Base-by-base conservation (phyloP, 192 early-diverging fungal genomes). In the Rhizophagus sp. region DNA sequence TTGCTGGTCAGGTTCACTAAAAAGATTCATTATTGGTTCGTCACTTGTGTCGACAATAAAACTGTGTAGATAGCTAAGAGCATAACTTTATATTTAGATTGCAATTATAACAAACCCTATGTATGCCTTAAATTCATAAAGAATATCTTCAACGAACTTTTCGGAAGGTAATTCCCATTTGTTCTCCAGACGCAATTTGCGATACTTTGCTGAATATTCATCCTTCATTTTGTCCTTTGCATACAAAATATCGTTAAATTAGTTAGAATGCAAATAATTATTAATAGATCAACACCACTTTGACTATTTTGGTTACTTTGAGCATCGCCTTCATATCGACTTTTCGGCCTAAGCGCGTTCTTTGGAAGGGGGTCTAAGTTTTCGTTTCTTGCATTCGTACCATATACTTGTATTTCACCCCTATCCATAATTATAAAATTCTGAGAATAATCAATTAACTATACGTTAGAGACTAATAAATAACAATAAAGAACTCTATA, bases 31-130 rank as follows among this genome's bases (percentile, higher is more conserved):
- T 1, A 72, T 44, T 1, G 19, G 24, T 44, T 33, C 13, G 13
- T 72, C 22, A 19, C 70, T 72, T 24, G 41, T 72, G 5, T 72
- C 70, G 19, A 72, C 19, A 2, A 72, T 72, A 34, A 72, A 72
- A 47, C 70, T 33, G n/a, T 72, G 39, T 24, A 72, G n/a, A 33
- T 33, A 47, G 5, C 24, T 66, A 33, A 66, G 2, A 66, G 30
- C 27, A 30, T 25, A 66, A 66, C 24, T 66, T 24, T 27, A 66
- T 66, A 33, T 0, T 66, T 66, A 66, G 64, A 10, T 33, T 30
- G 24, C 9, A 66, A 66, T 4, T 30, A 30, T 25, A 66, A 30
- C 24, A 66, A 25, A 66, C 25, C 1, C 13, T 66, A 66, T 66
- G 24, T 25, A 52, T 52, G 15, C 50, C 50, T 66, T 30, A 66